Base-by-base conservation (phyloP, 352 stramenopile species). In the Plasmopara muralis region DNA sequence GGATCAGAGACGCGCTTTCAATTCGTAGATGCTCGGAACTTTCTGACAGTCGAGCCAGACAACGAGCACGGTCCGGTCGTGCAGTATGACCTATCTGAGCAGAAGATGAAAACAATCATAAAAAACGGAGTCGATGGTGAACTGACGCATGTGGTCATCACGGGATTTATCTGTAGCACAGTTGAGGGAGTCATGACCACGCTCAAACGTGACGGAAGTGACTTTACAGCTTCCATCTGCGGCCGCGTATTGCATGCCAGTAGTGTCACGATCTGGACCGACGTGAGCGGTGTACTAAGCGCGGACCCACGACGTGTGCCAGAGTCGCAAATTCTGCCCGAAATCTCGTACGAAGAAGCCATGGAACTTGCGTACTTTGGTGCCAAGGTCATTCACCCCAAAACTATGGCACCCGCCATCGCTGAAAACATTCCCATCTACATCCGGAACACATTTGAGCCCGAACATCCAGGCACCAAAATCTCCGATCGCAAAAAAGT, bases 331-430 rank as follows among this genome's bases (percentile, higher is more conserved):
- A 90, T 95, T 38, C 66, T 98, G 10, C 60, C 75, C 13, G 82
- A 98, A 62, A 77, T 98, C 14, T 97, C 83, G 29, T 99, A 98
- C 72, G 93, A 98, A 62, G 95, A 99, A 69, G 96, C 96, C 34
- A 98, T 98, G 90, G 96, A 98, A 72, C 76, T 99, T 28, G 95
- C 95, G 8, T 98, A 98, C 66, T 98, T 99, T 68, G 96, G 96
- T 25, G 96, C 96, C 12, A 98, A 99, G 67, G 95, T 98, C 31
- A 85, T 98, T 14, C 95, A 98, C 63, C 95, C 95, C 6, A 98
- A 98, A 79, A 97, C 95, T 30, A 98, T 98, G 95, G 85, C 74
- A 10, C 89, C 91, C 4, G 85, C 83, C 18, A 82, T 95, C 28
- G 53, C 76, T 13, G 80, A 88, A n/a, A 86, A 71, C 60, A 98